Percentiles rank a stretch among this genome's conserved stretches.
These are phyloP conservation scores for Ogataea paradorogensis DNA, from an alignment of 805 yeast genomes.

Conservation along the genomic window DNA sequence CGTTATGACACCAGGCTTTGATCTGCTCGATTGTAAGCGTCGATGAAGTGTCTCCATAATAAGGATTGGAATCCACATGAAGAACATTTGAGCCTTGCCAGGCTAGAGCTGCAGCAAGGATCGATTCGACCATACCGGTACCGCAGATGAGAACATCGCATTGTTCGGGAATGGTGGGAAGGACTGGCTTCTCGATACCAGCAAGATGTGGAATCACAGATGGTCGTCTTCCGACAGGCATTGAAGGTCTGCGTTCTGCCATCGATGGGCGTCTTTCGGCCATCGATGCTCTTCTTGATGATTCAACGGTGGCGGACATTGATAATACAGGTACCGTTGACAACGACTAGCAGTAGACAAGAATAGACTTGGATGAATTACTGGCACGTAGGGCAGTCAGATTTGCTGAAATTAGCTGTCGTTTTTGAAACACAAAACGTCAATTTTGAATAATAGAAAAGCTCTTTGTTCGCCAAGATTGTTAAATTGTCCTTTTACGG, in stretches of 20 bases:
- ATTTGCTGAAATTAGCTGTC: not conserved
- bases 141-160: constrained; percentile 91
- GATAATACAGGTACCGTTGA: constrained; percentile 5
- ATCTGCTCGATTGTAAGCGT: constrained; percentile 85
- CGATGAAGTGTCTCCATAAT: constrained; percentile 88
- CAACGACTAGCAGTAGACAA: not conserved
- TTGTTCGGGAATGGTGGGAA: constrained; percentile 60
- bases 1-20: constrained; percentile 75
- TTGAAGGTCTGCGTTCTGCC: constrained; percentile 37
- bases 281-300: constrained; percentile 54
- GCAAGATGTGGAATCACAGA: constrained; percentile 65
- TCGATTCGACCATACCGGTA: constrained; percentile 85
- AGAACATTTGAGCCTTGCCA: constrained; percentile 98
- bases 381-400: not conserved
- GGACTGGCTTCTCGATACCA: constrained; percentile 70
- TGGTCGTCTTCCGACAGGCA: constrained; percentile 30
- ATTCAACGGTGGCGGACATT: constrained; percentile 24
- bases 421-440: not conserved
- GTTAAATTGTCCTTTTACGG: constrained; percentile 2
- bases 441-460: constrained; percentile 1
- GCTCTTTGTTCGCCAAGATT: constrained; percentile 7
- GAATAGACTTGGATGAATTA: not conserved
- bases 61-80: constrained; percentile 79
- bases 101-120: constrained; percentile 88
- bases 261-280: constrained; percentile 64